These are phyloP conservation scores for Phytopythium kandeliae DNA, from an alignment of 352 stramenopile species.

Conservation along the genomic window DNA sequence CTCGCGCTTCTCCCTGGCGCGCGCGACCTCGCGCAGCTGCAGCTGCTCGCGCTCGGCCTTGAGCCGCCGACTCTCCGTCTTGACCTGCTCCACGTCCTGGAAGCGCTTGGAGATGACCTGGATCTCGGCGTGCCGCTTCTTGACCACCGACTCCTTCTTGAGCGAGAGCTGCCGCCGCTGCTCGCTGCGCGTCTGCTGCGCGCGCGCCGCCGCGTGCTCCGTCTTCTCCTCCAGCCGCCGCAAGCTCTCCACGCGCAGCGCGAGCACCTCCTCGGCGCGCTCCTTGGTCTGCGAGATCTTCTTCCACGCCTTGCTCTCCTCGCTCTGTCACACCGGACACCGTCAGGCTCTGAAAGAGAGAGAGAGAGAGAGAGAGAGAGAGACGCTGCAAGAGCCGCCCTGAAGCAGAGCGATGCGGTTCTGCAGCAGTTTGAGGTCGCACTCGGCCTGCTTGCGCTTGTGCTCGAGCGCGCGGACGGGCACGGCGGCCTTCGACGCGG, in stretches of 20 bases:
- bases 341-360: no score
- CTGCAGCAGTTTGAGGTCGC: conserved; percentile 63
- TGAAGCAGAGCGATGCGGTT: conserved; percentile 66
- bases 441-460: conserved; percentile 70
- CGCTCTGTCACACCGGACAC: conserved; percentile 24
- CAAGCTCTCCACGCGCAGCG: conserved; percentile 46
- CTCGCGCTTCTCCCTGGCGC: conserved; percentile 48
- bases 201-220: conserved; percentile 27
- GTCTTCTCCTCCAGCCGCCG: conserved; percentile 44
- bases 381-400: conserved; percentile 3
- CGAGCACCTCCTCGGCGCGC: conserved; percentile 60
- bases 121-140: conserved; percentile 70
- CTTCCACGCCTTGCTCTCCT: conserved; percentile 73
- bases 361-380: background rate
- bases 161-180: conserved; percentile 54
- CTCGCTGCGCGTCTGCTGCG: conserved; percentile 35
- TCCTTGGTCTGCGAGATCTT: conserved; percentile 79
- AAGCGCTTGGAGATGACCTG: conserved; percentile 72
- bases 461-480: conserved; percentile 50
- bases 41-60: conserved; percentile 55
- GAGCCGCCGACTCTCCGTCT: conserved; percentile 55
- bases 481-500: conserved; percentile 33
- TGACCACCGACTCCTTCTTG: conserved; percentile 71
- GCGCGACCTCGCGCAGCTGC: conserved; percentile 44
- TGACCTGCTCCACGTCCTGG: conserved; percentile 73